A percentile compares a stretch with the other conserved stretches of the same genome.
These are phyloP conservation scores for Apiospora rasikravindrae DNA, from an alignment of 2,329 filamentous ascomycete species.

Conservation along the genomic window DNA sequence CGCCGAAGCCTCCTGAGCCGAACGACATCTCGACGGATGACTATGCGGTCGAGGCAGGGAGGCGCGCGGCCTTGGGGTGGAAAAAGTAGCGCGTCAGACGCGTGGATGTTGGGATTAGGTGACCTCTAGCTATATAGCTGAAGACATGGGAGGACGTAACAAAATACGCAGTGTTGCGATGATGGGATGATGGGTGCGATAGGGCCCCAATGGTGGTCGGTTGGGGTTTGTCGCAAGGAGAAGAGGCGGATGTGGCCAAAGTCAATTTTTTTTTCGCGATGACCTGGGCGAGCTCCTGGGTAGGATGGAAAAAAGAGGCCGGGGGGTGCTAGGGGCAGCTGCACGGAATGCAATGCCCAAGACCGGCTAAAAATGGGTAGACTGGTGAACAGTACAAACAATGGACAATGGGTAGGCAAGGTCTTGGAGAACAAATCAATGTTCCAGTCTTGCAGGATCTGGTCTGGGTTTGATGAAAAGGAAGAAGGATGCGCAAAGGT, in stretches of 20 bases:
- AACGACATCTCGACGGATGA: slow-evolving; percentile 24
- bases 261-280: slow-evolving; percentile 18
- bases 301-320: slow-evolving; percentile 16
- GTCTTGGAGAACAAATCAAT: slow-evolving; percentile 12
- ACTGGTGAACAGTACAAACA: slow-evolving; percentile 10
- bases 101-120: slow-evolving; percentile 20
- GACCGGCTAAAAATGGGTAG: slow-evolving; percentile 9
- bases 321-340: not conserved
- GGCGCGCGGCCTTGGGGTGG: slow-evolving; percentile 4
- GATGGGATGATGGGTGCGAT: slow-evolving; percentile 8
- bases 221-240: slow-evolving; percentile 15
- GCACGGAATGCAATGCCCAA: slow-evolving; percentile 8
- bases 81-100: slow-evolving; percentile 25
- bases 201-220: slow-evolving; percentile 6
- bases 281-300: not conserved
- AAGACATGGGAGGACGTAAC: slow-evolving; percentile 23
- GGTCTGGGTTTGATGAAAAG: slow-evolving; percentile 7
- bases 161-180: not conserved
- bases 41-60: slow-evolving; percentile 17
- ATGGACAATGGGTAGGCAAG: not conserved
- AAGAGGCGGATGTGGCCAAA: slow-evolving; percentile 11
- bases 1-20: slow-evolving; percentile 54
- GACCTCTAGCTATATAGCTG: slow-evolving; percentile 20
- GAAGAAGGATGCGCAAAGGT: slow-evolving; percentile 12
- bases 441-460: slow-evolving; percentile 8